Evolutionary conservation across 2,329 filamentous ascomycete genomes (phyloP), one percentile per base, ranked within the genome.

Genomic region (Amauroascus verrucosus): DNA sequence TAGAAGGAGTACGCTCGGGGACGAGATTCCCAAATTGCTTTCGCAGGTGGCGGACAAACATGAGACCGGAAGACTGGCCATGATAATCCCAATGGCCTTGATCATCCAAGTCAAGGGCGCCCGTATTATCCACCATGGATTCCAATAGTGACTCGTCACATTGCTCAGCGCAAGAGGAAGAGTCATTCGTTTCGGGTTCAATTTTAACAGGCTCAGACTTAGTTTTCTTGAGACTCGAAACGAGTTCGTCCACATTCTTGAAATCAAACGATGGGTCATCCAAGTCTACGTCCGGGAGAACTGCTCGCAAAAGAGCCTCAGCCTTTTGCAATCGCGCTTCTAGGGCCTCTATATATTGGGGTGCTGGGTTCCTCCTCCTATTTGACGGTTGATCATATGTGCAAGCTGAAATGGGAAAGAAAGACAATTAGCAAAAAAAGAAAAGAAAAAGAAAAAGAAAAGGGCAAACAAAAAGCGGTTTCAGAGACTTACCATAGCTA

Each of bases 331-430:
- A 72, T 59, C 88, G 83, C 59, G 77, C 83, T 68, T 95, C 90
- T 47, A 96, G 75, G 2, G 88, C 88, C 70, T 95, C 90, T 60
- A 95, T 88, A 66, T 95, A 95, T 70, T 95, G 88, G 16, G 90
- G 89, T 24, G 88, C 87, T 20, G 90, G 89, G 66, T 95, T 95
- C 62, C 90, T 83, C 60, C 89, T 81, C 60, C 90, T 81, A 67
- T 95, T 95, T 22, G 89, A 95, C 11, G 90, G 90, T 67, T 95
- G 93, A 65, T 95, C 89, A 70, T 95, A 95, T 26, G 89, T 95
- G 69, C 90, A 96, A 66, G 95, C 89, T 95, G 56, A 28, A 37
- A 51, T 28, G 24, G 11, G 20, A 43, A 33, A 18, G n/a, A 37
- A 6, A 38, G 22, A 18, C 8, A 32, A 40, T 41, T 47, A 54